Conservation (phyloP, 176 grass and related monocot species). For the Bolboschoenus planiculmis region DNA sequence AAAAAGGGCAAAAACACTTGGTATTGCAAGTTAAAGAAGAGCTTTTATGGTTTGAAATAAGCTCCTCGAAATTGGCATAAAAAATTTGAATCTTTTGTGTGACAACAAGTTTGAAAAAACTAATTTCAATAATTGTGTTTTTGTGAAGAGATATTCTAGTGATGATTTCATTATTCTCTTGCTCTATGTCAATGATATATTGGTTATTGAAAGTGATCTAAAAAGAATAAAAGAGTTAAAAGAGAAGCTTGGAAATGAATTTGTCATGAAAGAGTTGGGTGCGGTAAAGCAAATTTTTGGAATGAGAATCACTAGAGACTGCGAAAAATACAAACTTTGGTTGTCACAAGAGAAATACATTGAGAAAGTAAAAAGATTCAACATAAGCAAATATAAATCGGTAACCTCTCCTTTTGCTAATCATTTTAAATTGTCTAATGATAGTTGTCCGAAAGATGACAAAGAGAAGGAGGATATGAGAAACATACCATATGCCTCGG, state of each 20-base stretch:
- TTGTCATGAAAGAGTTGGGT: constrained; percentile 26
- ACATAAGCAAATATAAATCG: neutral
- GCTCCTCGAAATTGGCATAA: too few relatives aligned
- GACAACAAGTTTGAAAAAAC: neutral
- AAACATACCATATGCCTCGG: neutral
- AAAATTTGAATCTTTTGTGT: neutral
- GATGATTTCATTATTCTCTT: too few relatives aligned
- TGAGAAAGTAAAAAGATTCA: constrained; percentile 10
- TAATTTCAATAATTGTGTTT: neutral
- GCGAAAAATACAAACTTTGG: neutral
- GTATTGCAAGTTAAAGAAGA: too few relatives aligned
- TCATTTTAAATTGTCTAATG: neutral
- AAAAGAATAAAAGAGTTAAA: neutral
- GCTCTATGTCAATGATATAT: constrained; percentile 19
- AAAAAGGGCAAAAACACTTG: neutral
- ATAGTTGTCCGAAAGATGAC: neutral
- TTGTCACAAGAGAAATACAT: constrained; percentile 8
- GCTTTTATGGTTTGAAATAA: too few relatives aligned
- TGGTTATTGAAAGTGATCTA: neutral
- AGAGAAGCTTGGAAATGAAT: neutral
- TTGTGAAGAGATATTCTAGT: neutral
- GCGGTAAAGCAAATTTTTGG: neutral
- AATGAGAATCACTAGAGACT: neutral
- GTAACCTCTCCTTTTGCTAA: too few relatives aligned
- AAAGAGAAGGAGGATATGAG: neutral